Percentiles rank a stretch among this genome's conserved stretches.
Evolutionary conservation across 2,329 filamentous ascomycete genomes (phyloP).

Genomic region (Monosporascus cannonballus): DNA sequence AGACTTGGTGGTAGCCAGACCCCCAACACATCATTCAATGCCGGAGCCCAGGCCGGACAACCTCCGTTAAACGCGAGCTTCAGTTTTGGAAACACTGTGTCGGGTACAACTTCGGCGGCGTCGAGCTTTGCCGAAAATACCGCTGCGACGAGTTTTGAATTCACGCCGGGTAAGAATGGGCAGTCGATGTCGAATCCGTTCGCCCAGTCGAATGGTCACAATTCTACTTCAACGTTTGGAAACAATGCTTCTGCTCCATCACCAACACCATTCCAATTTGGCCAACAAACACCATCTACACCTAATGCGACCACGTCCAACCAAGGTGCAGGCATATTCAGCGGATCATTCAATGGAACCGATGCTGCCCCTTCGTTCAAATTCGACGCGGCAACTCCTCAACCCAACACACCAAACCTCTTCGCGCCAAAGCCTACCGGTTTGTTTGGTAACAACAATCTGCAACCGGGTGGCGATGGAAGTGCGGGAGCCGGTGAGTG

Average conservation of each 20-base stretch:
- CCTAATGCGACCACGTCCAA: conserved; percentile 15
- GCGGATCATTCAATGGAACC: conserved; percentile 18
- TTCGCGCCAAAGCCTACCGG: conserved; percentile 21
- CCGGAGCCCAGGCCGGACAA: not conserved
- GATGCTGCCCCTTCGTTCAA: conserved; percentile 27
- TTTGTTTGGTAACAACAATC: conserved; percentile 14
- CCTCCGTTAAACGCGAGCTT: conserved; percentile 8
- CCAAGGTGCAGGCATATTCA: conserved; percentile 18
- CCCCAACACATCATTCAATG: not conserved
- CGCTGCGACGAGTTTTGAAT: conserved; percentile 28
- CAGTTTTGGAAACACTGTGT: conserved; percentile 21
- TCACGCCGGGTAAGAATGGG: conserved; percentile 26
- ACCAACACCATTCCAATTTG: conserved; percentile 19
- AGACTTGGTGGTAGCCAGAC: not conserved
- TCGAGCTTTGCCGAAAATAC: conserved; percentile 21
- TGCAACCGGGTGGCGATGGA: conserved; percentile 28
- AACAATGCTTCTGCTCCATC: conserved; percentile 11
- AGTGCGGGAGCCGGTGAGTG: conserved; percentile 38
- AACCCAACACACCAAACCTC: conserved; percentile 19
- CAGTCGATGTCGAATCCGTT: conserved; percentile 30
- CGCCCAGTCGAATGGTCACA: conserved; percentile 9
- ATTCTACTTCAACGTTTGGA: conserved; percentile 16
- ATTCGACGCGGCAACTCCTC: conserved; percentile 29
- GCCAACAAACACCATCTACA: conserved; percentile 19
- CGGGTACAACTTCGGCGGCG: conserved; percentile 6